These are phyloP conservation scores for Kurtzmaniella fragi DNA, from an alignment of 805 yeast species.

Conservation along the genomic window DNA sequence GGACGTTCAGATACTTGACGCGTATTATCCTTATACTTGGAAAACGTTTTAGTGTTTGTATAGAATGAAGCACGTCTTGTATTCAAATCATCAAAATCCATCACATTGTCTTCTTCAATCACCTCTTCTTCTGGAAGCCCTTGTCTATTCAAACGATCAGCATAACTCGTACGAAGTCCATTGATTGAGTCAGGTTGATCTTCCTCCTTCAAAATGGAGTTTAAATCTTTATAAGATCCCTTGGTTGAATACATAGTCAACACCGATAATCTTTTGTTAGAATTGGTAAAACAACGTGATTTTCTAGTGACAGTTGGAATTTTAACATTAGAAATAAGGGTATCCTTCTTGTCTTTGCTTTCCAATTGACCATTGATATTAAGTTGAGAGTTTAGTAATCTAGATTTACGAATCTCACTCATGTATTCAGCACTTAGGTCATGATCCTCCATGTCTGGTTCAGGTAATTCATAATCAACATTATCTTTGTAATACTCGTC, in stretches of 20 bases:
- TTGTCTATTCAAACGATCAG: constrained; percentile 36
- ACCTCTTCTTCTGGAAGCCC: constrained; percentile 28
- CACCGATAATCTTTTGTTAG: constrained; percentile 67
- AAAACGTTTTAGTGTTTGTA: constrained; percentile 19
- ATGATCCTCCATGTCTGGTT: constrained; percentile 28
- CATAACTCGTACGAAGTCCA: constrained; percentile 35
- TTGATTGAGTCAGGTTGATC: constrained; percentile 13
- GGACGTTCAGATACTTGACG: constrained; percentile 16
- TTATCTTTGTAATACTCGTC: constrained; percentile 13
- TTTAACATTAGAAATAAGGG: constrained; percentile 53
- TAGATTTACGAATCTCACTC: constrained; percentile 40
- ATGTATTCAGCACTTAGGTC: constrained; percentile 40
- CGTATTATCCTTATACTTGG: constrained; percentile 13
- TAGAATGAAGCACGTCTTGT: constrained; percentile 36
- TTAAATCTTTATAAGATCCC: constrained; percentile 57
- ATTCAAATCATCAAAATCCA: constrained; percentile 38
- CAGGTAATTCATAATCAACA: constrained; percentile 29
- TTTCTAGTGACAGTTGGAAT: constrained; percentile 70
- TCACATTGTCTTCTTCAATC: constrained; percentile 31
- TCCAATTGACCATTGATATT: constrained; percentile 16
- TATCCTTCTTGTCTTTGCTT: constrained; percentile 20
- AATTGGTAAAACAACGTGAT: constrained; percentile 55
- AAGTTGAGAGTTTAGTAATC: constrained; percentile 39
- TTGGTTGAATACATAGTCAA: constrained; percentile 66
- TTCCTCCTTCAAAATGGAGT: constrained; percentile 27